A percentile compares a stretch with the other conserved stretches of the same genome.
These are phyloP conservation scores for Suillus tomentosus DNA, from an alignment of 768 basidiomycete species.

Conservation along the genomic window DNA sequence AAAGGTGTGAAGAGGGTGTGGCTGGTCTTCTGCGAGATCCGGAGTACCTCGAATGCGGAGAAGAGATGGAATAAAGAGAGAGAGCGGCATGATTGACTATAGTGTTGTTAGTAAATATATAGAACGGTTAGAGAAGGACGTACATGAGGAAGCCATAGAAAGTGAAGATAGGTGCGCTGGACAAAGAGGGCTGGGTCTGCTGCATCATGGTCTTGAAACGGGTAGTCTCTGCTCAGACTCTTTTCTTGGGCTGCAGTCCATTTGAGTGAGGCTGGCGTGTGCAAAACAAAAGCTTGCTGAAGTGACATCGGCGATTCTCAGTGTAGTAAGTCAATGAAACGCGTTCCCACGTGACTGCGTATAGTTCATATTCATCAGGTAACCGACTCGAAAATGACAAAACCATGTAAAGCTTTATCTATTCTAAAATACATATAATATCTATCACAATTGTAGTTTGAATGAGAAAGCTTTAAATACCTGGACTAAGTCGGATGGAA, in stretches of 20 bases:
- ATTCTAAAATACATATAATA: too few relatives aligned
- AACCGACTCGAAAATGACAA: too few relatives aligned
- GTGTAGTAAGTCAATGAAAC: background rate
- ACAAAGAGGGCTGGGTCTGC: slow-evolving; percentile 60
- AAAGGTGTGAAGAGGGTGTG: slow-evolving; percentile 58
- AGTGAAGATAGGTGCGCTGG: slow-evolving; percentile 69
- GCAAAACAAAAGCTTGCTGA: slow-evolving; percentile 21
- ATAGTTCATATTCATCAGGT: too few relatives aligned
- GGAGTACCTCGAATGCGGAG: slow-evolving; percentile 45
- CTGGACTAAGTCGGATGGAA: too few relatives aligned
- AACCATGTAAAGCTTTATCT: too few relatives aligned
- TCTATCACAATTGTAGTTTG: too few relatives aligned
- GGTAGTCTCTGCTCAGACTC: slow-evolving; percentile 55
- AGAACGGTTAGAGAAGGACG: slow-evolving; percentile 16
- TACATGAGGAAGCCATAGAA: slow-evolving; percentile 79
- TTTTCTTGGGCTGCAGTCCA: slow-evolving; percentile 68
- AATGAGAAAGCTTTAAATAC: too few relatives aligned
- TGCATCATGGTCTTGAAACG: slow-evolving; percentile 44
- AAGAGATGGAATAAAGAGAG: slow-evolving; percentile 55
- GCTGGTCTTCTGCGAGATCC: slow-evolving; percentile 26
- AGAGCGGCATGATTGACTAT: slow-evolving; percentile 74
- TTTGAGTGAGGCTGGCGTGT: slow-evolving; percentile 28
- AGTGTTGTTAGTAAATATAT: slow-evolving; percentile 12
- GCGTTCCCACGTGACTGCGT: background rate
- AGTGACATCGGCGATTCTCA: slow-evolving; percentile 12